phyloP scores from a whole-genome alignment of 2,329 filamentous ascomycete species.

The Fusarium metavorans region DNA sequence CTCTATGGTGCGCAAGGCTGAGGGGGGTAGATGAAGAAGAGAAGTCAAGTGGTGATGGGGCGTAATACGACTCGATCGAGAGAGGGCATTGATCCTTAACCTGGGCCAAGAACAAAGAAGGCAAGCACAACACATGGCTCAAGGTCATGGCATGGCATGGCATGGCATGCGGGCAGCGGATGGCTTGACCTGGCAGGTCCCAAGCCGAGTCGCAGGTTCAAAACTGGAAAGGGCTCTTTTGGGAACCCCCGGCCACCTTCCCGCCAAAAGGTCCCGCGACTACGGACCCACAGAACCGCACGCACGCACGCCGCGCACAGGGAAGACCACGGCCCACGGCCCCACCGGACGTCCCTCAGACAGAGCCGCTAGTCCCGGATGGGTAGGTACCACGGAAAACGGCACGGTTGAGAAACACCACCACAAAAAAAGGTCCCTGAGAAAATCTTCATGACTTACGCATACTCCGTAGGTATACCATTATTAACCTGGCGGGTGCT shows the following conservation, averaged over 20 bases:
- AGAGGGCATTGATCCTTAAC: not conserved
- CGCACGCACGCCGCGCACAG: constrained; percentile 29
- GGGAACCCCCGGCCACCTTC: constrained; percentile 36
- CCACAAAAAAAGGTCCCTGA: constrained; percentile 18
- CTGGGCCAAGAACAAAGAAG: not conserved
- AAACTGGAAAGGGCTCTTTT: constrained; percentile 25
- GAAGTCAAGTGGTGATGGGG: constrained; percentile 6
- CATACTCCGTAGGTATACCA: not conserved
- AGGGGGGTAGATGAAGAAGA: not conserved
- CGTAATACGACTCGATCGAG: constrained; percentile 19
- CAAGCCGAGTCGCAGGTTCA: constrained; percentile 32
- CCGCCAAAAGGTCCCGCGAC: constrained; percentile 47
- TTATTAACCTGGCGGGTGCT: not conserved
- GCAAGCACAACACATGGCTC: constrained; percentile 35
- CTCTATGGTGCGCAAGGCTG: not conserved
- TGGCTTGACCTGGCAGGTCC: constrained; percentile 33
- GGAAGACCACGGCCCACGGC: constrained; percentile 36
- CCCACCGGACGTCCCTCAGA: constrained; percentile 25
- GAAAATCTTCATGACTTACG: not conserved
- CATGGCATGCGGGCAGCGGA: not conserved
- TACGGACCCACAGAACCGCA: constrained; percentile 38
- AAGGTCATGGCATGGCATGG: not conserved
- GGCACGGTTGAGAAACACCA: constrained; percentile 30
- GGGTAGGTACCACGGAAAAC: constrained; percentile 40
- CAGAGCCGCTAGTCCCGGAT: constrained; percentile 38